Evolutionary conservation across 2,329 filamentous ascomycete species (phyloP).

Genomic region (Raffaelea ambrosiae): DNA sequence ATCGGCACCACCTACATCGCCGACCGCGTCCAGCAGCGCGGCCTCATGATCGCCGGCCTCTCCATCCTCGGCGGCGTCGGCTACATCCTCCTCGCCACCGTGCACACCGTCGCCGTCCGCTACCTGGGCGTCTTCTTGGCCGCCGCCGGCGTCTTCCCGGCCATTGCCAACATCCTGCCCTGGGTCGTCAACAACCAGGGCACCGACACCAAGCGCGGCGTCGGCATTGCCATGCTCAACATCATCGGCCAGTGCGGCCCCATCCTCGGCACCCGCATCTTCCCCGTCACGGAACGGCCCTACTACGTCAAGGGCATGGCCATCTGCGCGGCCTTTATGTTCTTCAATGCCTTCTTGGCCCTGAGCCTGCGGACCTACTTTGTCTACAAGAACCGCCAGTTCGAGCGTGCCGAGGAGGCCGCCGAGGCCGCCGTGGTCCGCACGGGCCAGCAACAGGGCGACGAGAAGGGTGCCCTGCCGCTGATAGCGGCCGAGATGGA

Average conservation of each 20-base stretch:
- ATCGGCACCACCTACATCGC: conserved; percentile 54
- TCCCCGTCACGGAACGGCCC: conserved; percentile 34
- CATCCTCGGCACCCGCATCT: conserved; percentile 55
- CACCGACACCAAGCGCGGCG: conserved; percentile 55
- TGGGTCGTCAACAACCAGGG: conserved; percentile 67
- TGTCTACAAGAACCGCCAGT: conserved; percentile 22
- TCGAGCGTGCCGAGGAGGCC: conserved; percentile 20
- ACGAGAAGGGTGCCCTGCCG: conserved; percentile 5
- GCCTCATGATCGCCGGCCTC: conserved; percentile 46
- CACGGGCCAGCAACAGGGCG: background rate
- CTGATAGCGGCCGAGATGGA: conserved; percentile 7
- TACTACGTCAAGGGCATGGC: conserved; percentile 30
- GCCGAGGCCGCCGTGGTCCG: background rate
- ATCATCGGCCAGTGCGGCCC: conserved; percentile 55
- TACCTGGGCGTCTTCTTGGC: conserved; percentile 40
- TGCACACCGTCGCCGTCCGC: conserved; percentile 31
- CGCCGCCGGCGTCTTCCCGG: conserved; percentile 46
- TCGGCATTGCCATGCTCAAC: conserved; percentile 54
- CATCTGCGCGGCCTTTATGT: conserved; percentile 31
- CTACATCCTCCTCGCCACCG: conserved; percentile 56
- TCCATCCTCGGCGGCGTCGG: conserved; percentile 51
- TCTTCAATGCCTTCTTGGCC: conserved; percentile 29
- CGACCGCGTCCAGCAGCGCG: conserved; percentile 58
- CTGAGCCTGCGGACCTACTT: conserved; percentile 23
- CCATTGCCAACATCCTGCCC: conserved; percentile 59